Evolutionary conservation across 441 rosid genomes (phyloP), one percentile per base, ranked within the genome.

Genomic region (Mallotus repandus): DNA sequence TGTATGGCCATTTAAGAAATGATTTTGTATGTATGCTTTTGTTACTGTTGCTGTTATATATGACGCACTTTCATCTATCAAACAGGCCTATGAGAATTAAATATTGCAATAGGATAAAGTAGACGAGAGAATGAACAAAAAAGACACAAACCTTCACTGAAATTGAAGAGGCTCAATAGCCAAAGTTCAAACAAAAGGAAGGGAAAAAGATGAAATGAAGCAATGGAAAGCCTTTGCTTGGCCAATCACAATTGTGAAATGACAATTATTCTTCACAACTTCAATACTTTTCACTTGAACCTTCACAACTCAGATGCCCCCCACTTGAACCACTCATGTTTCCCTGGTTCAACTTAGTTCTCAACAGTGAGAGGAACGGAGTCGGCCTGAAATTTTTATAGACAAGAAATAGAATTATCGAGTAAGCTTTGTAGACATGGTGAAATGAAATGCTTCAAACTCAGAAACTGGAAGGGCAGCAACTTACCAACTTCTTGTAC

Each of bases 311-410:
- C 41, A 35, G 5, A 35, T 1, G 8, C 63, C 21, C 43, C 41
- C 11, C 73, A 50, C 32, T 18, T 21, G 12, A 59, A 50, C 32
- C 71, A 32, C 16, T 7, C 5, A 22, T 50, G 35, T 18, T 35
- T 38, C 29, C n/a, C 9, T 66, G 56, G 55, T 18, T 69, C 69
- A 63, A 59, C 79, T 73, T 89, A 88, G 29, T 25, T 25, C 74
- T 90, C 92, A 3, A 81, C 72, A 38, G 97, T 89, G 63, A 85
- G 77, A 69, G 98, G 98, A 78, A 94, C 97, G 8, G 97, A 85
- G n/a, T 87, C 89, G 57, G 98, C 98, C 98, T 94, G 85, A 7
- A 86, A 80, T 53, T 19, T 25, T 45, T 12, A 46, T 11, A 54
- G 2, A 54, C 11, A 35, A 13, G 59, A 22, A 49, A 46, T 43